Conservation (phyloP, 2,329 filamentous ascomycete species). For the Xylariaceae sp. region DNA sequence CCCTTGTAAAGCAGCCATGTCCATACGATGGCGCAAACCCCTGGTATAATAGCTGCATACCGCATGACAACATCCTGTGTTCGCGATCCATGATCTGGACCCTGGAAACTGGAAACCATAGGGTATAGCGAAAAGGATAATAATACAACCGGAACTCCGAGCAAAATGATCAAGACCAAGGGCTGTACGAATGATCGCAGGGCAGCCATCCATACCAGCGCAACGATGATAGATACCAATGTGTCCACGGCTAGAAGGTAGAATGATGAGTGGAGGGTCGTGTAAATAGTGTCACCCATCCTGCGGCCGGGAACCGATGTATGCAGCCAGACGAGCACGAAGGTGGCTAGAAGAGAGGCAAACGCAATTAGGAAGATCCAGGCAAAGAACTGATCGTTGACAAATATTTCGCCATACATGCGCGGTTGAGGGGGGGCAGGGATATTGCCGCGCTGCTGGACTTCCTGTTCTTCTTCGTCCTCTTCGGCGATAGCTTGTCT, state of each 20-base stretch:
- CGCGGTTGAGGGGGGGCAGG: slow-evolving; percentile 48
- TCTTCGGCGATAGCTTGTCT: slow-evolving; percentile 35
- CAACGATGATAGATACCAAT: slow-evolving; percentile 81
- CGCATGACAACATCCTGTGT: slow-evolving; percentile 89
- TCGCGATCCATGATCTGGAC: slow-evolving; percentile 66
- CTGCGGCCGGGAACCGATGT: slow-evolving; percentile 68
- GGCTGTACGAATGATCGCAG: slow-evolving; percentile 82
- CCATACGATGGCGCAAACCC: slow-evolving; percentile 71
- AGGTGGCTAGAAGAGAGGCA: slow-evolving; percentile 80
- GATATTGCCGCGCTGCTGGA: slow-evolving; percentile 19
- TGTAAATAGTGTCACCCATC: slow-evolving; percentile 92
- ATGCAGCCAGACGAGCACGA: slow-evolving; percentile 84
- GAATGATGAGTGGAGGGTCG: slow-evolving; percentile 79
- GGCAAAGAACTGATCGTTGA: slow-evolving; percentile 87
- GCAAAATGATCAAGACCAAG: slow-evolving; percentile 74
- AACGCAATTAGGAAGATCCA: slow-evolving; percentile 83
- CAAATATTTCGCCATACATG: slow-evolving; percentile 64
- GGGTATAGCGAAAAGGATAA: slow-evolving; percentile 90
- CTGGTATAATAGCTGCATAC: slow-evolving; percentile 76
- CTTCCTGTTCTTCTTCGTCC: slow-evolving; percentile 28
- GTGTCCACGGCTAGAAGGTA: slow-evolving; percentile 89
- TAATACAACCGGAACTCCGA: slow-evolving; percentile 81
- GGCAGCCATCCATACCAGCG: slow-evolving; percentile 84
- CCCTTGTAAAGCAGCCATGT: slow-evolving; percentile 77
- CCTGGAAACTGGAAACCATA: slow-evolving; percentile 83